Conservation (phyloP, 2,329 filamentous ascomycete species). For the Pezicula carpinea region DNA sequence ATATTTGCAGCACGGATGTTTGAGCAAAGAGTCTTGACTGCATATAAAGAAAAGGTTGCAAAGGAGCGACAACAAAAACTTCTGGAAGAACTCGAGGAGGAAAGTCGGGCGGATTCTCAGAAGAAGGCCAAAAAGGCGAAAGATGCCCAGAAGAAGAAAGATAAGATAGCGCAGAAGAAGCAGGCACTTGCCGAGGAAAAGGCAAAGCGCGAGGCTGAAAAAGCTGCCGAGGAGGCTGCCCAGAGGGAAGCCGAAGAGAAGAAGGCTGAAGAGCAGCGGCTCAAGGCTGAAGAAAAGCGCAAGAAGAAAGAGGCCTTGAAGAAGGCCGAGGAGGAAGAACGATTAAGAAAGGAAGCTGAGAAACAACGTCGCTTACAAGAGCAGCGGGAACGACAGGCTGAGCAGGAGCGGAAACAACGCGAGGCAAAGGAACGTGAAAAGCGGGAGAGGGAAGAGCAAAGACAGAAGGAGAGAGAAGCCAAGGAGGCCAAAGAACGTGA, state of each 20-base stretch:
- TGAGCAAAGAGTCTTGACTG: slow-evolving; percentile 90
- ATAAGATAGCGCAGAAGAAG: slow-evolving; percentile 86
- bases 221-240: slow-evolving; percentile 79
- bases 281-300: slow-evolving; percentile 82
- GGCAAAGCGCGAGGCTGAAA: slow-evolving; percentile 81
- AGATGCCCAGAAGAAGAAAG: slow-evolving; percentile 92
- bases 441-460: slow-evolving; percentile 78
- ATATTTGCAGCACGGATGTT: slow-evolving; percentile 99
- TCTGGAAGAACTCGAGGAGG: slow-evolving; percentile 85
- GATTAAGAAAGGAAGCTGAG: slow-evolving; percentile 78
- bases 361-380: slow-evolving; percentile 74
- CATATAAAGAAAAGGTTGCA: slow-evolving; percentile 97
- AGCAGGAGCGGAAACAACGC: slow-evolving; percentile 77
- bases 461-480: slow-evolving; percentile 72
- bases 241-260: slow-evolving; percentile 71
- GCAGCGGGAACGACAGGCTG: slow-evolving; percentile 79
- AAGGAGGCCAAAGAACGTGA: slow-evolving; percentile 61
- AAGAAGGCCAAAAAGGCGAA: slow-evolving; percentile 90
- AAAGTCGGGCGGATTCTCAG: slow-evolving; percentile 69
- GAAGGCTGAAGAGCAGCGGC: slow-evolving; percentile 73
- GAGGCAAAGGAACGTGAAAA: slow-evolving; percentile 79
- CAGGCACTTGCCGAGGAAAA: slow-evolving; percentile 87
- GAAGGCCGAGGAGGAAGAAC: slow-evolving; percentile 87
- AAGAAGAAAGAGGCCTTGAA: slow-evolving; percentile 88
- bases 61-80: slow-evolving; percentile 87